Base-by-base conservation (phyloP, 2,329 filamentous ascomycete genomes). In the Ophidiomyces ophidiicola region DNA sequence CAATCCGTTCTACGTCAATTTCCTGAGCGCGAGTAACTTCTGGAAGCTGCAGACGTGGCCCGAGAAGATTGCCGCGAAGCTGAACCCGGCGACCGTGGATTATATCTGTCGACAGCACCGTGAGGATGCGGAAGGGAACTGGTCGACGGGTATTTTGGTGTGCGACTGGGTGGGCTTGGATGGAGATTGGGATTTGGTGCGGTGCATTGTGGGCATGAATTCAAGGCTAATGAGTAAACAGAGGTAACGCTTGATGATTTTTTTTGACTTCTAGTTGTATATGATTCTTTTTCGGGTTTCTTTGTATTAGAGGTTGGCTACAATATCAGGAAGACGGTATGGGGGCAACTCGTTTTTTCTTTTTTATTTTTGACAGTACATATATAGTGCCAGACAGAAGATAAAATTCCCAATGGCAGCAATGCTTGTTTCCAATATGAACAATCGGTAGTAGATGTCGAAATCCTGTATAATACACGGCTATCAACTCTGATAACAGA, bases 1-100 rank as follows among this genome's bases (percentile, higher is more conserved):
- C 19, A 67, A 67, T 11, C 84, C 85, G 1, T 71, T 94, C 49
- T 93, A 82, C 52, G 66, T 96, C 60, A 98, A 96, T 60, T 96
- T 94, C 57, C 60, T 94, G 46, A 85, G 73, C 49, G 90, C 80
- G 1, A 88, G 81, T 59, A 94, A 94, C 64, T 96, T 96, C 66
- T 96, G 88, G 78, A 87, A 84, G 48, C 69, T 80, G 1, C 77
- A 75, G 40, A 94, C 86, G 60, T 98, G 90, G 90, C 90, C 90
- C 0, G 87, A 94, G 60, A 80, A 75, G 53, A 84, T 98, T 57
- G 88, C 90, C 1, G 79, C 76, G 14, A 84, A 82, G 63, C 71
- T 94, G 34, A 96, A 96, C 64, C 82, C 87, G 12, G 77, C 79
- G 1, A 72, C 70, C n/a, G 65, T 72, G 29, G 67, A 71, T 45